Conservation (phyloP, 495 filamentous ascomycete genomes). For the Mytilinidion resinicola region DNA sequence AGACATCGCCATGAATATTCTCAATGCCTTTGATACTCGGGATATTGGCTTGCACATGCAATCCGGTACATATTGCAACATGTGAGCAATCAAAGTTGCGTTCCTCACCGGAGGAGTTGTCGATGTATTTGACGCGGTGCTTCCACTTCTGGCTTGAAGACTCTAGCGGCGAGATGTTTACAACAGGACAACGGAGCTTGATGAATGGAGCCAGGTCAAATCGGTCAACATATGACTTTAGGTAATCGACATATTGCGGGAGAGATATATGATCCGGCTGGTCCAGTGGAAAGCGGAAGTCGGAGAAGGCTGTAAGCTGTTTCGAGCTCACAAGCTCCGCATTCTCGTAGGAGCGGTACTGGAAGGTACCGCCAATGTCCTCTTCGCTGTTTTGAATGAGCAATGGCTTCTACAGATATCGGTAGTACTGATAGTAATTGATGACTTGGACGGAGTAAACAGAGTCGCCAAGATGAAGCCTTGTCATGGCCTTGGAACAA, state of each 20-base stretch:
- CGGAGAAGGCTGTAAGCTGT: constrained; percentile 22
- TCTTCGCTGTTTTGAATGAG: constrained; percentile 8
- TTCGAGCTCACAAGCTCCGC: constrained; percentile 23
- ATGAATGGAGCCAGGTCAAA: constrained; percentile 16
- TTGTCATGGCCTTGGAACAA: too few species aligned
- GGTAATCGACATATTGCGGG: constrained; percentile 22
- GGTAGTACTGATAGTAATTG: not conserved
- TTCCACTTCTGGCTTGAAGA: constrained; percentile 9
- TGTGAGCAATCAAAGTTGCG: constrained; percentile 17
- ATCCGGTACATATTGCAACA: constrained; percentile 40
- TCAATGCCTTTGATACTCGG: constrained; percentile 38
- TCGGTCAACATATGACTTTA: constrained; percentile 13
- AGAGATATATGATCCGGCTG: constrained; percentile 22
- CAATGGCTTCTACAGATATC: too few species aligned
- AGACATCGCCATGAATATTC: constrained; percentile 31
- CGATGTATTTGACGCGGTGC: constrained; percentile 15
- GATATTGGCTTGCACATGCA: constrained; percentile 39
- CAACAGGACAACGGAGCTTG: constrained; percentile 19
- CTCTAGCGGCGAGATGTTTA: constrained; percentile 10
- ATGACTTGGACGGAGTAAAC: not conserved
- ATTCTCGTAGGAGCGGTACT: constrained; percentile 23
- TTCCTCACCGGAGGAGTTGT: constrained; percentile 5
- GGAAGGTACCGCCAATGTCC: constrained; percentile 22
- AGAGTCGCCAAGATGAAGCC: too few species aligned
- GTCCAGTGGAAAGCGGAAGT: constrained; percentile 15